Conservation (phyloP, 352 stramenopile genomes). For the Globisporangium polare region DNA sequence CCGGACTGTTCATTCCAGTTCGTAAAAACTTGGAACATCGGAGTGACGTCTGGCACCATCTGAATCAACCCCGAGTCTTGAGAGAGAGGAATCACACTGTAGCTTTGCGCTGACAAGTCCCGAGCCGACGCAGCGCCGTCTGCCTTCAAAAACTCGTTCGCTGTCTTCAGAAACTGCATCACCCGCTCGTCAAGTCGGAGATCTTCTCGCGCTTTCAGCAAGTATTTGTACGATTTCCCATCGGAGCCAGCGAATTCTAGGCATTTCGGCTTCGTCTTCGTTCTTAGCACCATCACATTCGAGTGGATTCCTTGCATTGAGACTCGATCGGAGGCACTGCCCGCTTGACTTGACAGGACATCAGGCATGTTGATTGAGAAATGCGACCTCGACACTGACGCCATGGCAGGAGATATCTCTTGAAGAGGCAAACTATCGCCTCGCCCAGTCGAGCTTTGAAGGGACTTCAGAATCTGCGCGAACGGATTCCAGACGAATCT, state of each 20-base stretch:
- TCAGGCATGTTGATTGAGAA: constrained; percentile 59
- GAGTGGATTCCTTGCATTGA: constrained; percentile 35
- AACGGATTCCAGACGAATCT: constrained; percentile 62
- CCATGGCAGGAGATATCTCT: constrained; percentile 73
- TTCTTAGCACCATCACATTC: constrained; percentile 56
- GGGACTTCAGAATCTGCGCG: constrained; percentile 61
- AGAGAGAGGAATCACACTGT: constrained; percentile 78
- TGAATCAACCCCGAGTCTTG: constrained; percentile 82
- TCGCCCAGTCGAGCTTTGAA: constrained; percentile 36
- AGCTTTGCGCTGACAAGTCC: constrained; percentile 52
- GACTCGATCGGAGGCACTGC: constrained; percentile 18
- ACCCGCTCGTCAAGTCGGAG: constrained; percentile 87
- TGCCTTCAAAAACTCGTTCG: constrained; percentile 66
- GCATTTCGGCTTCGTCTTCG: constrained; percentile 87
- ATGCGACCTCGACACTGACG: constrained; percentile 33
- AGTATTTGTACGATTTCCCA: constrained; percentile 66
- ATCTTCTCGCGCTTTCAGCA: constrained; percentile 87
- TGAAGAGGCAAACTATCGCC: constrained; percentile 51
- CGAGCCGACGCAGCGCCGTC: constrained; percentile 38
- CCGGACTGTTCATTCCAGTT: constrained; percentile 30
- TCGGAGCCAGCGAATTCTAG: constrained; percentile 76
- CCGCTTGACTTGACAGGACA: constrained; percentile 11
- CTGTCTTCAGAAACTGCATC: constrained; percentile 84
- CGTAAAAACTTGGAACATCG: constrained; percentile 81
- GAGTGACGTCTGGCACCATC: constrained; percentile 78